Conservation (phyloP, 768 basidiomycete genomes). For the Imleria badia region DNA sequence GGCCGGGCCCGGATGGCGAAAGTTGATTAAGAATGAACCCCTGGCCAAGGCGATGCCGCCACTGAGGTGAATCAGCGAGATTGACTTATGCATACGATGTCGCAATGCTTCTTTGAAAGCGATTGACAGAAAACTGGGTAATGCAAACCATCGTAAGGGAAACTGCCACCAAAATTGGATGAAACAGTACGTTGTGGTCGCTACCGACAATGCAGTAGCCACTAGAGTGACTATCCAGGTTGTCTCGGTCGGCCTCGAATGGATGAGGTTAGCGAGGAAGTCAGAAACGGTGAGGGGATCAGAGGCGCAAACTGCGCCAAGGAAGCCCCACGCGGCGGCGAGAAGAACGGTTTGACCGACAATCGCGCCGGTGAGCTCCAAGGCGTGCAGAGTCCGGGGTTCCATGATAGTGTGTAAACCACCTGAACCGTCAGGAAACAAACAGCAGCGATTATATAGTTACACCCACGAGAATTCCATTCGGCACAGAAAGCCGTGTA, state of each 20-base stretch:
- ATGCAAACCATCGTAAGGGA: not conserved
- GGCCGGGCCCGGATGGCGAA: not conserved
- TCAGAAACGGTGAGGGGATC: not conserved
- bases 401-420: not conserved
- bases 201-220: not conserved
- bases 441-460: not conserved
- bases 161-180: not conserved
- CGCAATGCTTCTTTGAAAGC: conserved; percentile 18
- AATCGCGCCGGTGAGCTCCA: not conserved
- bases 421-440: too few relatives aligned
- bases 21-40: not conserved
- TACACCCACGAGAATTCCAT: not conserved
- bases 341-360: conserved; percentile 1
- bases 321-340: not conserved
- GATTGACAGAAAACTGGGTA: conserved; percentile 2
- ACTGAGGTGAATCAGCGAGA: conserved; percentile 11
- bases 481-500: too few relatives aligned
- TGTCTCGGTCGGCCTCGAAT: not conserved
- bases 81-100: conserved; percentile 10
- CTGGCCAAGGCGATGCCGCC: conserved; percentile 8
- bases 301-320: not conserved
- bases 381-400: not conserved
- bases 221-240: not conserved
- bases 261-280: not conserved
- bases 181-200: not conserved